Conservation (phyloP, 2,329 filamentous ascomycete species). For the Paracamarosporium sp. region DNA sequence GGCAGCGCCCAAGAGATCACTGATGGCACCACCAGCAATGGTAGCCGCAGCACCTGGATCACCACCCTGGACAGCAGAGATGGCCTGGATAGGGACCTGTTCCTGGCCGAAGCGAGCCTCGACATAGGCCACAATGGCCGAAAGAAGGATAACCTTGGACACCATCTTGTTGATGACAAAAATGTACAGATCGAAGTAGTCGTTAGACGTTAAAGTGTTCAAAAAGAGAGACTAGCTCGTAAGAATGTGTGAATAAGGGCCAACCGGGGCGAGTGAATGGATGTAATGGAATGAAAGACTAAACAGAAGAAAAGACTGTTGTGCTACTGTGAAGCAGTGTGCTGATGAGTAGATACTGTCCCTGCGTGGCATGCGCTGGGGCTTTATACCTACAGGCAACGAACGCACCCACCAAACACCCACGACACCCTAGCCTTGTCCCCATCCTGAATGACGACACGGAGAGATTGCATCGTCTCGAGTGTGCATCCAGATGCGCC, state of each 20-base stretch:
- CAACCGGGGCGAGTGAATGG: slow-evolving; percentile 42
- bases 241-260: slow-evolving; percentile 26
- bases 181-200: slow-evolving; percentile 13
- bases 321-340: slow-evolving; percentile 30
- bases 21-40: slow-evolving; percentile 67
- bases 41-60: slow-evolving; percentile 67
- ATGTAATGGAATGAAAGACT: slow-evolving; percentile 26
- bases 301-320: slow-evolving; percentile 22
- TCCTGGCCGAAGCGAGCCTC: slow-evolving; percentile 67
- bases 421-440: slow-evolving; percentile 12
- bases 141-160: slow-evolving; percentile 39
- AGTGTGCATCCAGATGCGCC: slow-evolving; percentile 22
- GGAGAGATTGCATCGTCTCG: slow-evolving; percentile 37
- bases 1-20: slow-evolving; percentile 68
- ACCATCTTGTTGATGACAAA: slow-evolving; percentile 30
- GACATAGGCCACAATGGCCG: slow-evolving; percentile 42
- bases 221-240: slow-evolving; percentile 47
- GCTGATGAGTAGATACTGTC: slow-evolving; percentile 34
- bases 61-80: slow-evolving; percentile 62
- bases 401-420: not conserved
- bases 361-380: slow-evolving; percentile 13
- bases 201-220: slow-evolving; percentile 19
- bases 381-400: slow-evolving; percentile 37
- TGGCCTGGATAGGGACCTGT: slow-evolving; percentile 62
- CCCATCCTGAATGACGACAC: slow-evolving; percentile 20